Conservation (phyloP, 805 yeast genomes). For the Suhomyces prunicola region DNA sequence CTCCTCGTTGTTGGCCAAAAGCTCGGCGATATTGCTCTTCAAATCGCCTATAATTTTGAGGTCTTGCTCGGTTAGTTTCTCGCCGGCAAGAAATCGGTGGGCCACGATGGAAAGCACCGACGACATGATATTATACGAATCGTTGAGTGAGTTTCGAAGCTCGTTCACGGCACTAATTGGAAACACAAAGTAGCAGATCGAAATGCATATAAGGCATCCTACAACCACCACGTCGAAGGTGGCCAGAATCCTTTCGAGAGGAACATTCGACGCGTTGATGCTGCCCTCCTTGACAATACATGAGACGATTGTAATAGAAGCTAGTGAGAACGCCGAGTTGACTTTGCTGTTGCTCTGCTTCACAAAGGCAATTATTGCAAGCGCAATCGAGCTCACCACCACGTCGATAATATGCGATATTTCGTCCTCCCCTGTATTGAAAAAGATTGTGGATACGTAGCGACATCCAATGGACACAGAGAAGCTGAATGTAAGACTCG, state of each 20-base stretch:
- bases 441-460: slow-evolving; percentile 46
- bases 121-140: slow-evolving; percentile 52
- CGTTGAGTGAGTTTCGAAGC: slow-evolving; percentile 46
- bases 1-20: slow-evolving; percentile 50
- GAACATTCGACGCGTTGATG: slow-evolving; percentile 54
- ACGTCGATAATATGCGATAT: slow-evolving; percentile 54
- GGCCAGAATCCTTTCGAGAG: slow-evolving; percentile 50
- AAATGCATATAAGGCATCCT: slow-evolving; percentile 61
- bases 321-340: slow-evolving; percentile 77
- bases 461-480: slow-evolving; percentile 52
- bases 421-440: slow-evolving; percentile 43
- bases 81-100: slow-evolving; percentile 49
- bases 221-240: slow-evolving; percentile 54
- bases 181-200: slow-evolving; percentile 60
- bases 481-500: slow-evolving; percentile 54
- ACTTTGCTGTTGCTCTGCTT: slow-evolving; percentile 68
- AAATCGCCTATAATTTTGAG: slow-evolving; percentile 34
- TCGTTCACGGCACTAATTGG: slow-evolving; percentile 54
- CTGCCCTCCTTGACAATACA: slow-evolving; percentile 75
- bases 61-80: slow-evolving; percentile 40
- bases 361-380: slow-evolving; percentile 66
- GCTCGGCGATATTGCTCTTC: slow-evolving; percentile 35
- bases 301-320: slow-evolving; percentile 67
- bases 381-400: slow-evolving; percentile 48
- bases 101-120: slow-evolving; percentile 44